A percentile compares a stretch with the other conserved stretches of the same genome.
Evolutionary conservation across 495 filamentous ascomycete species (phyloP).

Genomic region (Xylaria castorea): DNA sequence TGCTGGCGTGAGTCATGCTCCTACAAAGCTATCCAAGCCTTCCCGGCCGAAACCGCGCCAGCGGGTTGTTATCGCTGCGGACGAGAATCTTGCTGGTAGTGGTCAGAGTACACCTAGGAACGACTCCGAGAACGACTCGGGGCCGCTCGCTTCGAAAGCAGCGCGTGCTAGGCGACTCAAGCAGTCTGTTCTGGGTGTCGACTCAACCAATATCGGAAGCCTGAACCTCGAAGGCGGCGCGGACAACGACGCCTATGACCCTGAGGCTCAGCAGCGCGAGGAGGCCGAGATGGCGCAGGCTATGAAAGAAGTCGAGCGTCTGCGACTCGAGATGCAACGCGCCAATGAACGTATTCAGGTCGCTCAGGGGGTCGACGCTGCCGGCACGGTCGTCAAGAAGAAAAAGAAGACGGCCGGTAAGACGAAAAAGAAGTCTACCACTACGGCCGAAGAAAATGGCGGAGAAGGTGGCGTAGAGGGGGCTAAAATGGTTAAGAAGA

Average conservation of each 20-base stretch:
- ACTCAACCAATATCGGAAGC: conserved; percentile 76
- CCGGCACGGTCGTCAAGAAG: conserved; percentile 78
- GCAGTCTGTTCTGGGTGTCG: conserved; percentile 74
- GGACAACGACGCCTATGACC: conserved; percentile 48
- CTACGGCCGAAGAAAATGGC: conserved; percentile 50
- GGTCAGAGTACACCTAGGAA: conserved; percentile 51
- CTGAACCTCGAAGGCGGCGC: conserved; percentile 64
- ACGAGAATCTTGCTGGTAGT: conserved; percentile 60
- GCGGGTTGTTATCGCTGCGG: conserved; percentile 65
- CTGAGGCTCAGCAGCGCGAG: conserved; percentile 64
- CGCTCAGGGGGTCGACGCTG: conserved; percentile 69
- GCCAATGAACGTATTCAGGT: conserved; percentile 81
- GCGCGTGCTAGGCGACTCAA: conserved; percentile 51
- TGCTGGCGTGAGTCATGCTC: conserved; percentile 35
- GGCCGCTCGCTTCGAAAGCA: conserved; percentile 39
- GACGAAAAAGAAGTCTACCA: conserved; percentile 50
- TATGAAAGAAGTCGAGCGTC: conserved; percentile 81
- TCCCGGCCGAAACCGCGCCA: conserved; percentile 47
- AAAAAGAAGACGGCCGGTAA: conserved; percentile 65
- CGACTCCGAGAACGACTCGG: conserved; percentile 54
- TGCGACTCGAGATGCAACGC: conserved; percentile 89
- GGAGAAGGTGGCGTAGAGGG: conserved; percentile 27
- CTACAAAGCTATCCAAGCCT: conserved; percentile 25
- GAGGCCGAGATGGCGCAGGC: conserved; percentile 86
- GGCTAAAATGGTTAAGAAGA: conserved; percentile 35